Evolutionary conservation across 2,329 filamentous ascomycete species (phyloP).

Genomic region (Colletotrichum gigasporum): DNA sequence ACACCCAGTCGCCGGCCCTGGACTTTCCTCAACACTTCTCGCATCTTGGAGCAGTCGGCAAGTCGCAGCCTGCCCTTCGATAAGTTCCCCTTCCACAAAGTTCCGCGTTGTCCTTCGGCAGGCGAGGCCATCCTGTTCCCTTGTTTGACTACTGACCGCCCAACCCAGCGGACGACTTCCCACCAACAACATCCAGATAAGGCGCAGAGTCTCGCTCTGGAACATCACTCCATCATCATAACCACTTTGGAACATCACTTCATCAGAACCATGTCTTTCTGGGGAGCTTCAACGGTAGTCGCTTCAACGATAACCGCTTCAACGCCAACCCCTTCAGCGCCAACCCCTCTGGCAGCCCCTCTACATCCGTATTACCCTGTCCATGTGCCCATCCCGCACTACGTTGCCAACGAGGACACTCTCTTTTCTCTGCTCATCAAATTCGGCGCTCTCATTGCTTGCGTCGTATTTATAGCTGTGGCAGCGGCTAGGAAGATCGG

Average conservation of each 20-base stretch:
- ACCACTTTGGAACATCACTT: too few species aligned
- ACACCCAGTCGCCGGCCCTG: background rate
- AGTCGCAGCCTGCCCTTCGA: too few species aligned
- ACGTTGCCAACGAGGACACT: conserved; percentile 54
- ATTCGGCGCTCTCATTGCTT: conserved; percentile 48
- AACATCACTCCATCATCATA: too few species aligned
- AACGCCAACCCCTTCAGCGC: background rate
- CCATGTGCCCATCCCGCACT: conserved; percentile 52
- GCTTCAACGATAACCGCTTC: background rate
- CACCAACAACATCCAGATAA: background rate
- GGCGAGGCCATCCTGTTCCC: too few species aligned
- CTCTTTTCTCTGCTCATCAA: conserved; percentile 47
- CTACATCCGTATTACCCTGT: conserved; percentile 62
- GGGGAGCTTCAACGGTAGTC: too few species aligned
- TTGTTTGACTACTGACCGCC: too few species aligned
- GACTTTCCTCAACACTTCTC: background rate
- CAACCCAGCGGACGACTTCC: too few species aligned
- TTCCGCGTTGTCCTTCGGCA: too few species aligned
- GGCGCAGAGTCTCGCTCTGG: too few species aligned
- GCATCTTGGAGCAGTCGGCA: background rate
- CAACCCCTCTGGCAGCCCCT: background rate
- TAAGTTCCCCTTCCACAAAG: too few species aligned
- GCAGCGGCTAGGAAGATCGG: conserved; percentile 42
- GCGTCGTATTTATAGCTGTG: conserved; percentile 45
- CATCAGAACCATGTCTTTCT: too few species aligned